Evolutionary conservation across 306 rosid genomes (phyloP).

Genomic region (Sechiopsis laciniata): DNA sequence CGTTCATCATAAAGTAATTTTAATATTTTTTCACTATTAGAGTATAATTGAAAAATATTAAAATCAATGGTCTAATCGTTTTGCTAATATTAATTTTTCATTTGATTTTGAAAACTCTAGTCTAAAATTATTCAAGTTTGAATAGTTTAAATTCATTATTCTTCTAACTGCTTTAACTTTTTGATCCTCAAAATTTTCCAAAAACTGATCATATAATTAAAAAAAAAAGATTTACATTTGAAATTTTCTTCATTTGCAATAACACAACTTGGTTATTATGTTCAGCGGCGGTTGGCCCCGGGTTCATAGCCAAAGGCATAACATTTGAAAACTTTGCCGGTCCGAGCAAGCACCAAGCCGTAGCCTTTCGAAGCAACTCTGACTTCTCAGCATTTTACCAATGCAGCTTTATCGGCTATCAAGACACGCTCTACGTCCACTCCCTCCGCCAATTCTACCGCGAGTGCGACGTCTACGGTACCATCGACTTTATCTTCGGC

Average conservation of each 20-base stretch:
- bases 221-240: no score
- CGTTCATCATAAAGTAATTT: no score
- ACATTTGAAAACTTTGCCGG: constrained; percentile 84
- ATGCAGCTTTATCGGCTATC: constrained; percentile 82
- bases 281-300: constrained; percentile 64
- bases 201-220: no score
- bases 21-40: no score
- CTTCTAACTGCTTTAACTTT: no score
- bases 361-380: constrained; percentile 61
- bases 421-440: constrained; percentile 89
- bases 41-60: no score
- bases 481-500: constrained; percentile 78
- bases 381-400: constrained; percentile 69
- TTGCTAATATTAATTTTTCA: no score
- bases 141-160: no score
- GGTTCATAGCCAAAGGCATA: constrained; percentile 76
- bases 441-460: constrained; percentile 86
- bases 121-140: no score
- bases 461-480: constrained; percentile 77
- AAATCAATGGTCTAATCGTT: no score
- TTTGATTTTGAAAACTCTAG: no score
- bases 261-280: neutral
- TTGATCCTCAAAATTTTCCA: no score
- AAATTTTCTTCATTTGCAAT: neutral
- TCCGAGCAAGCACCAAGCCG: constrained; percentile 84